phyloP scores from a whole-genome alignment of 2,329 filamentous ascomycete genomes.

The Penicillium sp. region DNA sequence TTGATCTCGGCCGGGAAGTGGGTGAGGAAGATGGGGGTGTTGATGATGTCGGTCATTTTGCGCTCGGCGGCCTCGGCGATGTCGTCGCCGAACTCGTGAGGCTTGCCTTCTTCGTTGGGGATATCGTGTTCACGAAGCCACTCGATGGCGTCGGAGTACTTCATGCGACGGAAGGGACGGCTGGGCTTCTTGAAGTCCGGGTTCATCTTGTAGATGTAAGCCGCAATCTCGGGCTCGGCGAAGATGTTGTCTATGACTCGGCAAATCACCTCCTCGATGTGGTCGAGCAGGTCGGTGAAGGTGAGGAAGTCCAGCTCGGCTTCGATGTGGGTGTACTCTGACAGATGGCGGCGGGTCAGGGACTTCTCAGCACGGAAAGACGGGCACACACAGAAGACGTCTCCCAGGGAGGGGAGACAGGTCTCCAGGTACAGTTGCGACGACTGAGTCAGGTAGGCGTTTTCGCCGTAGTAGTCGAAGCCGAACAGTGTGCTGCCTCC shows the following conservation, averaged over 20 bases:
- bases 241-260: conserved; percentile 79
- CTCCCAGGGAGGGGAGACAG: conserved; percentile 83
- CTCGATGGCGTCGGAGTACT: conserved; percentile 88
- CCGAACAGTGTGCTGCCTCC: conserved; percentile 89
- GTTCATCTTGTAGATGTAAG: conserved; percentile 83
- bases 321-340: conserved; percentile 97
- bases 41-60: conserved; percentile 95
- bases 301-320: conserved; percentile 95
- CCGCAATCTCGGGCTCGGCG: conserved; percentile 72
- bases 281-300: conserved; percentile 84
- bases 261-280: conserved; percentile 87
- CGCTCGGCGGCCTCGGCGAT: conserved; percentile 98
- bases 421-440: conserved; percentile 98
- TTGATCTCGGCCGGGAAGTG: conserved; percentile 98
- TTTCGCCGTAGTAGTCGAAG: conserved; percentile 86
- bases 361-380: conserved; percentile 98
- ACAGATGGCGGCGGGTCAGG: conserved; percentile 88
- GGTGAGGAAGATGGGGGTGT: conserved; percentile 91
- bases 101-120: conserved; percentile 86
- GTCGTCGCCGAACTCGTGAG: conserved; percentile 92
- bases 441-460: conserved; percentile 93
- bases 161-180: conserved; percentile 92
- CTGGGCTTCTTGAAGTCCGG: conserved; percentile 81
- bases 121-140: conserved; percentile 93
- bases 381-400: conserved; percentile 98